phyloP scores from a whole-genome alignment of 345 rosid genomes.

The thale cress (Arabidopsis thaliana) region DNA sequence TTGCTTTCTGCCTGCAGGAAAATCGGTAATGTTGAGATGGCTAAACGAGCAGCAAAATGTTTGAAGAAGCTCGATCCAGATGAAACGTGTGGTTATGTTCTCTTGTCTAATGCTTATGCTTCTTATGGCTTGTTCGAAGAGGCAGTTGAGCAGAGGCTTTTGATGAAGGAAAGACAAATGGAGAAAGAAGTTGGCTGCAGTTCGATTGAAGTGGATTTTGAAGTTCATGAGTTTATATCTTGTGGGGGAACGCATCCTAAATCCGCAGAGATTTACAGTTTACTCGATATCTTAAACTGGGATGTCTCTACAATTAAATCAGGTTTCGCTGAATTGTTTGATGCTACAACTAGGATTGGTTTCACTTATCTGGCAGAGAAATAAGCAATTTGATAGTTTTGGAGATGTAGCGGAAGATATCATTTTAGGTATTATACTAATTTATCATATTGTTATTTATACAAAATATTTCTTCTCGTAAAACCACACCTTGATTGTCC shows the following conservation, averaged over 20 bases:
- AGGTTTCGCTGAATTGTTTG: conserved; percentile 29
- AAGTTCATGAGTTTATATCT: conserved; percentile 81
- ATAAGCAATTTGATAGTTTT: background rate
- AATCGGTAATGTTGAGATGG: conserved; percentile 61
- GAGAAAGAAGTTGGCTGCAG: conserved; percentile 81
- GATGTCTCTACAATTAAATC: conserved; percentile 16
- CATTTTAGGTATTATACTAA: conserved; percentile 14
- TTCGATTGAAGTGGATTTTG: conserved; percentile 70
- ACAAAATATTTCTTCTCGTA: background rate
- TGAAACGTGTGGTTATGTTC: conserved; percentile 66
- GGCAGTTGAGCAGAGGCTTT: conserved; percentile 61
- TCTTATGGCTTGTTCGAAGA: conserved; percentile 55
- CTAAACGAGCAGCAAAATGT: conserved; percentile 56
- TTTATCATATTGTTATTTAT: conserved; percentile 13
- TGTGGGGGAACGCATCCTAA: conserved; percentile 68
- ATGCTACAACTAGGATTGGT: conserved; percentile 13
- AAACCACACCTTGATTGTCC: conserved; percentile 12
- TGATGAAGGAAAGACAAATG: conserved; percentile 58
- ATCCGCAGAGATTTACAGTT: conserved; percentile 57
- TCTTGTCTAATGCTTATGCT: conserved; percentile 76
- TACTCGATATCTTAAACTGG: conserved; percentile 49
- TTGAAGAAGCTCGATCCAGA: conserved; percentile 57
- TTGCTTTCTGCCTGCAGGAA: conserved; percentile 66
- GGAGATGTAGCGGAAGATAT: conserved; percentile 14
- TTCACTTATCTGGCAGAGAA: conserved; percentile 8